Evolutionary conservation across 106 monocot genomes (phyloP).

Genomic region (Agapanthus africanus): DNA sequence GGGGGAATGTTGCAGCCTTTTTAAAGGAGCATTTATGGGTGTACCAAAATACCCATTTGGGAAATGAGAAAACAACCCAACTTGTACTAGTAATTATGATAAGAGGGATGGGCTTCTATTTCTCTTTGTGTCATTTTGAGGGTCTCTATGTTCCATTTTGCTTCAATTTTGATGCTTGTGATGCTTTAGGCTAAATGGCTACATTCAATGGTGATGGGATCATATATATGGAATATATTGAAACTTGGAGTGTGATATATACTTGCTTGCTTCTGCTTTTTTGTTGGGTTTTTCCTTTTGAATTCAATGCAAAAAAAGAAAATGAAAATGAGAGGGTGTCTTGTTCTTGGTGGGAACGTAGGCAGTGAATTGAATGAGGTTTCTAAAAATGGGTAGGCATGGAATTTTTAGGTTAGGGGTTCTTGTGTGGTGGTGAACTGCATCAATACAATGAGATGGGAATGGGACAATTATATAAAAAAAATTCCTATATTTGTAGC

Average conservation of each 20-base stretch:
- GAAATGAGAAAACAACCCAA: background rate
- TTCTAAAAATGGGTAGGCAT: background rate
- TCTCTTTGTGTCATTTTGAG: background rate
- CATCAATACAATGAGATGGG: background rate
- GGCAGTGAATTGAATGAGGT: background rate
- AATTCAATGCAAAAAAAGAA: too few species aligned
- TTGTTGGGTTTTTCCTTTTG: background rate
- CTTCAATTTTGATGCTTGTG: background rate
- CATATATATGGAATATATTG: background rate
- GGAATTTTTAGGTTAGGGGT: background rate
- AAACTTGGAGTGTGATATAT: too few species aligned
- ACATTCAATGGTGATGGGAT: background rate
- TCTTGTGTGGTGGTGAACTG: background rate
- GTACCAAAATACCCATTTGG: too few species aligned
- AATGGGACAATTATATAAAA: background rate
- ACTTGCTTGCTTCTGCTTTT: too few species aligned
- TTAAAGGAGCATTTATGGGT: too few species aligned
- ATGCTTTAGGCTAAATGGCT: background rate
- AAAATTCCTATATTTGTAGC: too few species aligned
- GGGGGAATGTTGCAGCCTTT: too few species aligned
- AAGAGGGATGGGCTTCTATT: background rate
- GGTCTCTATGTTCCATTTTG: background rate
- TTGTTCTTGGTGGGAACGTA: too few species aligned
- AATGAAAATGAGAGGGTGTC: too few species aligned
- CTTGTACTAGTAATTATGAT: background rate